Evolutionary conservation across 805 yeast species (phyloP).

Genomic region (Cyberlindnera meyerae): DNA sequence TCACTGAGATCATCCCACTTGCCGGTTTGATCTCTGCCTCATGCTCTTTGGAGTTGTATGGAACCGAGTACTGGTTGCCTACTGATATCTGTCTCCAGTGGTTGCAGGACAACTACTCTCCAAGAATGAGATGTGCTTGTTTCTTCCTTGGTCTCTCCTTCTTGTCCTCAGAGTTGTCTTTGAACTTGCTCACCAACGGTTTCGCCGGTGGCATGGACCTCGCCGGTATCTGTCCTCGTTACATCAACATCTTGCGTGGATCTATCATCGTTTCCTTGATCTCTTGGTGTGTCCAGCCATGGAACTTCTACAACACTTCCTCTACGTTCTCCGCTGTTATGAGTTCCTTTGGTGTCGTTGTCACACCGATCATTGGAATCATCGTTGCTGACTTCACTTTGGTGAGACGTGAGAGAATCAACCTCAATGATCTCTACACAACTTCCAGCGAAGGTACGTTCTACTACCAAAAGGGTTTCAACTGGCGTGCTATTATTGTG

Average conservation of each 20-base stretch:
- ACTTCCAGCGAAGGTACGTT: conserved; percentile 26
- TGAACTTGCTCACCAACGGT: conserved; percentile 34
- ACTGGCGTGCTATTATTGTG: conserved; percentile 27
- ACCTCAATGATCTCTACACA: conserved; percentile 33
- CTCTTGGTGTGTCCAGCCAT: conserved; percentile 36
- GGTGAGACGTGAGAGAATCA: conserved; percentile 28
- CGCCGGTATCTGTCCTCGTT: conserved; percentile 20
- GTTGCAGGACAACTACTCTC: conserved; percentile 32
- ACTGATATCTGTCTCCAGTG: conserved; percentile 34
- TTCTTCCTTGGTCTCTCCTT: conserved; percentile 36
- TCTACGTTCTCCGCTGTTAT: conserved; percentile 33
- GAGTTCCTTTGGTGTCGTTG: conserved; percentile 35
- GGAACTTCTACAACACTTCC: conserved; percentile 35
- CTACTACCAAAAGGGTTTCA: conserved; percentile 29
- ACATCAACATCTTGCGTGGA: conserved; percentile 27
- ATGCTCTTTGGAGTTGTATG: conserved; percentile 31
- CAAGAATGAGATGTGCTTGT: conserved; percentile 36
- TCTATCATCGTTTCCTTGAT: conserved; percentile 30
- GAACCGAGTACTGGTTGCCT: conserved; percentile 35
- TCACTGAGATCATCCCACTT: conserved; percentile 36
- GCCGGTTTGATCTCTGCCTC: conserved; percentile 36
- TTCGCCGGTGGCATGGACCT: conserved; percentile 29
- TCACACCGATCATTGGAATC: conserved; percentile 34
- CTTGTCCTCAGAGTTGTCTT: conserved; percentile 31
- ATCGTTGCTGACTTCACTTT: conserved; percentile 33